Evolutionary conservation across 1,284 basidiomycete species (phyloP), one percentile per base, ranked within the genome.

Genomic region (Pyrrhoderma noxium): DNA sequence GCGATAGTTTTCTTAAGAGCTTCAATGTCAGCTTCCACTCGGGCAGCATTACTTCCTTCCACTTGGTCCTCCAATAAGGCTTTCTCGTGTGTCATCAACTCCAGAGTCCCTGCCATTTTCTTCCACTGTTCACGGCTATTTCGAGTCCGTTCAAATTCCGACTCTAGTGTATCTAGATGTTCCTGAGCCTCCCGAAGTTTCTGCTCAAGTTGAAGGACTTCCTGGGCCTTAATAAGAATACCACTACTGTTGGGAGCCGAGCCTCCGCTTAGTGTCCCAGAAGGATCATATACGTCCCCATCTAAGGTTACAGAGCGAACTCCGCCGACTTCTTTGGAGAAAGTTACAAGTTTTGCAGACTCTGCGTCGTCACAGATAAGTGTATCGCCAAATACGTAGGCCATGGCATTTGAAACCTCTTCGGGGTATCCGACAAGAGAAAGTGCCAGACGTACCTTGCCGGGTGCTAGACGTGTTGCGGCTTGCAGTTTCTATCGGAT

Each of bases 261-360:
- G 9, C 96, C 96, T 25, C 96, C 96, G 19, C 87, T 92, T 8
- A 99, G 77, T 0, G 90, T 95, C 2, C 96, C 96, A 2, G 88
- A 89, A 0, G 96, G 95, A 60, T 99, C 95, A 67, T 99, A 99
- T 5, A 97, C 83, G 62, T 99, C 96, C 14, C 96, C 96, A 22
- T 93, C 86, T 16, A 95, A 74, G 1, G 96, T 99, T 47, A 99
- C 93, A 9, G 89, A 93, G 53, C 85, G 85, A 56, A 88, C 80
- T 13, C 76, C 71, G 25, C 82, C 77, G 14, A 87, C 77, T 22
- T 83, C 76, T 5, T 67, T 72, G 21, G 75, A 68, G 70, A 97
- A 99, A 0, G 96, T 97, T 38, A 97, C 89, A 0, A 74, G 71
- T 64, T 94, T 92, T 7, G 96, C 96, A 0, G 93, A 80, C 25